A percentile compares a stretch with the other conserved stretches of the same genome.
These are phyloP conservation scores for Alternaria postmessia DNA, from an alignment of 2,329 filamentous ascomycete species.

Conservation along the genomic window DNA sequence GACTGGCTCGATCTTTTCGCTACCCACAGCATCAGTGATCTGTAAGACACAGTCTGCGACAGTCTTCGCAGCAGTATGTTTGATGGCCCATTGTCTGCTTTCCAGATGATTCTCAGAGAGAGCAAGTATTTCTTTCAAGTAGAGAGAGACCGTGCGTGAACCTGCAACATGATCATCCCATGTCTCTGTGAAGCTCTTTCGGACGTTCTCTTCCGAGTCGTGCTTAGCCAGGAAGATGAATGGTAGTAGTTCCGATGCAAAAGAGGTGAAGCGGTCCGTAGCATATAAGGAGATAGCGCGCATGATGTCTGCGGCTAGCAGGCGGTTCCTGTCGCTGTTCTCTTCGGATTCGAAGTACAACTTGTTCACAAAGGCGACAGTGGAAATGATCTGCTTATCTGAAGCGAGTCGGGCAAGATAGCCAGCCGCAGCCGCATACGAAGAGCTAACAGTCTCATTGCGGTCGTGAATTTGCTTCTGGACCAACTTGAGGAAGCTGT, in stretches of 20 bases:
- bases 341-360: slow-evolving; percentile 87
- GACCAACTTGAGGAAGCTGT: slow-evolving; percentile 77
- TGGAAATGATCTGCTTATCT: slow-evolving; percentile 64
- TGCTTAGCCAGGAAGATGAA: slow-evolving; percentile 89
- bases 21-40: slow-evolving; percentile 64
- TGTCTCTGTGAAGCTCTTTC: slow-evolving; percentile 80
- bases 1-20: slow-evolving; percentile 66
- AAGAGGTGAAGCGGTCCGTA: slow-evolving; percentile 82
- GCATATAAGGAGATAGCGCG: slow-evolving; percentile 85
- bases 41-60: slow-evolving; percentile 76
- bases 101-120: slow-evolving; percentile 75
- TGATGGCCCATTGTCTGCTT: slow-evolving; percentile 86
- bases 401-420: slow-evolving; percentile 77
- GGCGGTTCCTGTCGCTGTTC: slow-evolving; percentile 72
- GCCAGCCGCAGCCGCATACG: slow-evolving; percentile 85
- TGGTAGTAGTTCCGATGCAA: slow-evolving; percentile 79
- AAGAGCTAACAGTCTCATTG: slow-evolving; percentile 91
- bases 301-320: slow-evolving; percentile 83
- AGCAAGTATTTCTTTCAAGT: slow-evolving; percentile 80
- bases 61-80: slow-evolving; percentile 84
- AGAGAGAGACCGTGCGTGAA: slow-evolving; percentile 79
- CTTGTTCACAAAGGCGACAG: slow-evolving; percentile 65
- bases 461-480: slow-evolving; percentile 86
- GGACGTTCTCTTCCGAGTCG: slow-evolving; percentile 81
- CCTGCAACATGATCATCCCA: slow-evolving; percentile 94